Evolutionary conservation across 2,329 filamentous ascomycete species (phyloP), one percentile per base, ranked within the genome.

Genomic region (Epichloe typhina): DNA sequence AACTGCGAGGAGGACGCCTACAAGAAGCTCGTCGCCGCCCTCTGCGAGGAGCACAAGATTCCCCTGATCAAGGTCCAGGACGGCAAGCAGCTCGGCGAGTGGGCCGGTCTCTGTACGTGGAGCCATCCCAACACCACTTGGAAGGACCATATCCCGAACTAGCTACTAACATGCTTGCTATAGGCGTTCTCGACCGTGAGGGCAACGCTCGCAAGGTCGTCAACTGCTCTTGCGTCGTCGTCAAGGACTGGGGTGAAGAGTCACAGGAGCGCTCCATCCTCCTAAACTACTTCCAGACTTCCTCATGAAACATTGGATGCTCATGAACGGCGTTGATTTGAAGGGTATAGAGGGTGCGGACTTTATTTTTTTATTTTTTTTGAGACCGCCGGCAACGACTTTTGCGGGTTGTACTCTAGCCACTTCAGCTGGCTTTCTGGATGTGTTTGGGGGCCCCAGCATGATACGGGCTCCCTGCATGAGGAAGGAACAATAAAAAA

Each of bases 211-310:
- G 93, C 76, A 98, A 98, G 86, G 91, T 98, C 64, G 93, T 98
- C 79, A 98, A 98, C 87, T 98, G 93, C 89, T 97, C 91, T 69
- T 97, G 93, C 82, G 93, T 98, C 67, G 93, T 98, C 58, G 93
- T 98, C 69, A 91, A 93, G 80, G 90, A 98, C 76, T 98, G 93
- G 93, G 93, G 93, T 82, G 93, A 97, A 83, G 93, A 98, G 81
- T 94, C 87, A 62, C 90, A 95, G 79, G 93, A 98, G 84, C 90
- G 93, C 71, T 88, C 84, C 69, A 89, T 97, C 75, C 87, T 98
- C 72, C 88, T 98, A 74, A 95, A 98, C 86, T 98, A 98, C 87
- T 97, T 98, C 90, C 87, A 95, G 80, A 95, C 89, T 72, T 80
- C 83, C 73, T 80, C 83, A 71, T 84, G 83, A 66, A 44, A 23